Conservation (phyloP, 768 basidiomycete genomes). For the Suillus hirtellus region DNA sequence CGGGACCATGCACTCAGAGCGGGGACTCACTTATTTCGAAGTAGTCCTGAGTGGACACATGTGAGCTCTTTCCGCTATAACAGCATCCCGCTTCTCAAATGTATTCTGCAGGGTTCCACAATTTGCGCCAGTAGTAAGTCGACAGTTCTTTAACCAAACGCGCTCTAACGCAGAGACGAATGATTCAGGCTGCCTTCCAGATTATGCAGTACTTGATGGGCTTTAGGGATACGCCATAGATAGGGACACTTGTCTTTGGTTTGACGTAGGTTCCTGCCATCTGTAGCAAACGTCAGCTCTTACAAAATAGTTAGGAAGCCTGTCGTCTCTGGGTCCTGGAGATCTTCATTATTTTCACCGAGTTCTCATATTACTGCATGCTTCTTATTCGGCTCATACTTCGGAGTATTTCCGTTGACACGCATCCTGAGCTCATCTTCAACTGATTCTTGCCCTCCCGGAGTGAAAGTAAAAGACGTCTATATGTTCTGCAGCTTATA, state of each 20-base stretch:
- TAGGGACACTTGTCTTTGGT: background rate
- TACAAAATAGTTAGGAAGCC: background rate
- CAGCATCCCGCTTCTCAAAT: background rate
- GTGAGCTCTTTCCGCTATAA: conserved; percentile 21
- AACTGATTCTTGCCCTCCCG: no score
- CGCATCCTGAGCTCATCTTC: no score
- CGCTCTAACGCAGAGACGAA: background rate
- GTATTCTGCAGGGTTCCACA: conserved; percentile 44
- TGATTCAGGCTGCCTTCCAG: conserved; percentile 56
- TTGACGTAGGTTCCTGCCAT: background rate
- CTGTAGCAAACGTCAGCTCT: background rate
- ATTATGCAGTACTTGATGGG: conserved; percentile 65
- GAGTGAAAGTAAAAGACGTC: no score
- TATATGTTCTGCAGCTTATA: no score
- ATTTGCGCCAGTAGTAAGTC: conserved; percentile 59
- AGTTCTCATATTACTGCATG: background rate
- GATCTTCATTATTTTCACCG: background rate
- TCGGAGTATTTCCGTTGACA: no score
- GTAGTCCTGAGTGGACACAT: conserved; percentile 73
- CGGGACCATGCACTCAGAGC: conserved; percentile 65
- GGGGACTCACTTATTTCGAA: conserved; percentile 67
- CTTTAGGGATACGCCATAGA: conserved; percentile 47
- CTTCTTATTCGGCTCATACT: background rate
- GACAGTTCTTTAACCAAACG: background rate
- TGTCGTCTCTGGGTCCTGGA: background rate